Evolutionary conservation across 2,329 filamentous ascomycete species (phyloP), one percentile per base, ranked within the genome.

Genomic region (Calonectria pseudoturangicola): DNA sequence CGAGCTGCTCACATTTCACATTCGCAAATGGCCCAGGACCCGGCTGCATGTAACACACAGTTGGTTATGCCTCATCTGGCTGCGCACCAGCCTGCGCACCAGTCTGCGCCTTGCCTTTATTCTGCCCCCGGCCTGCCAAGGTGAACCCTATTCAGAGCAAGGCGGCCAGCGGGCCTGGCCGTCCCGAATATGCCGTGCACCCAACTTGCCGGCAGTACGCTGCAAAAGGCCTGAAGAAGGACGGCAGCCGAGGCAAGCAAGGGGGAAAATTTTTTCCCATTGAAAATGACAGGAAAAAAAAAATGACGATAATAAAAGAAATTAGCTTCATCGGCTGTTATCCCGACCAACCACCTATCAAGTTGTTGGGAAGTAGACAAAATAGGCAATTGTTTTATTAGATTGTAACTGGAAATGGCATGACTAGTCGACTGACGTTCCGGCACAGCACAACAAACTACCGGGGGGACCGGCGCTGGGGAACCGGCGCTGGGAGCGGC

Each of bases 341-440:
- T 25, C 25, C n/a, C 16, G 30, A n/a, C 36, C 33, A 25, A 16
- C 33, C 36, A 39, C 36, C 36, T 27, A 62, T 43, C 58, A 43
- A 7, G 9, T 45, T 28, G 36, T 25, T 41, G 25, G 58, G 36
- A n/a, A 62, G 58, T 13, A 4, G 39, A 45, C 58, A 45, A 43
- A 45, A 45, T 21, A 30, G 36, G 58, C 16, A 62, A 45, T 21
- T 68, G 64, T 54, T 50, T 74, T 73, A 60, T 27, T 41, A 56
- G 39, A 56, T 27, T 50, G 30, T 30, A 64, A 58, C 18, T 58
- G 54, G 50, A 62, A 12, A 54, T 70, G 74, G 74, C 66, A 68
- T 73, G 72, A 73, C 76, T 73, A 68, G 60, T 74, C 73, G 75
- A 68, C 76, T 75, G 77, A 77, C 71, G 66, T 79, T 47, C 58